phyloP scores from a whole-genome alignment of 176 grass and related monocot genomes.

The Rhynchospora breviuscula region DNA sequence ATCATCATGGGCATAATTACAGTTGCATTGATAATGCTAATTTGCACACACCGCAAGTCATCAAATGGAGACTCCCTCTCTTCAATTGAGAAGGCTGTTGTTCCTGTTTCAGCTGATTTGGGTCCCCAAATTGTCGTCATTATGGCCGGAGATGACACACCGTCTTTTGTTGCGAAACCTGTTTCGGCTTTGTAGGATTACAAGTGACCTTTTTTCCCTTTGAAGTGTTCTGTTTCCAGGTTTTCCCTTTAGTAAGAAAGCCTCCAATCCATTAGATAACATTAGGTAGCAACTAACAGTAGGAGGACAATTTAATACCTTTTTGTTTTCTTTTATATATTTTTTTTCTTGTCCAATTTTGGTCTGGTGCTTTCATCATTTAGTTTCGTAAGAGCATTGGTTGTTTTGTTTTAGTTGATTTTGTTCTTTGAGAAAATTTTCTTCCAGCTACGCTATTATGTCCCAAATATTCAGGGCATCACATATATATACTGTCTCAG shows the following conservation, averaged over 20 bases:
- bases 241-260: neutral
- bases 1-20: conserved; percentile 22
- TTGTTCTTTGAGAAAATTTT: neutral
- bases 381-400: neutral
- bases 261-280: neutral
- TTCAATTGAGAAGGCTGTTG: neutral
- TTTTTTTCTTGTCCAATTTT: neutral
- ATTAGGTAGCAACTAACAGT: neutral
- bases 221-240: neutral
- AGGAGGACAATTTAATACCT: neutral
- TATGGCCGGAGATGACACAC: conserved; percentile 8
- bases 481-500: neutral
- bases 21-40: conserved; percentile 18
- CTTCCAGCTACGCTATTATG: neutral
- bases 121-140: conserved; percentile 13
- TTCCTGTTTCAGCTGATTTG: neutral
- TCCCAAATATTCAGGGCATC: neutral
- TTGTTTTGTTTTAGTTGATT: neutral
- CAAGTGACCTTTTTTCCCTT: neutral
- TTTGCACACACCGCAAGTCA: neutral
- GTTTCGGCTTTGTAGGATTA: conserved; percentile 10
- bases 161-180: conserved; percentile 5
- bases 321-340: neutral
- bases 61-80: neutral
- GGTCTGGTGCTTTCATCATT: neutral